Conservation (phyloP, 2,329 filamentous ascomycete species). For the Dactylonectria macrodidyma region DNA sequence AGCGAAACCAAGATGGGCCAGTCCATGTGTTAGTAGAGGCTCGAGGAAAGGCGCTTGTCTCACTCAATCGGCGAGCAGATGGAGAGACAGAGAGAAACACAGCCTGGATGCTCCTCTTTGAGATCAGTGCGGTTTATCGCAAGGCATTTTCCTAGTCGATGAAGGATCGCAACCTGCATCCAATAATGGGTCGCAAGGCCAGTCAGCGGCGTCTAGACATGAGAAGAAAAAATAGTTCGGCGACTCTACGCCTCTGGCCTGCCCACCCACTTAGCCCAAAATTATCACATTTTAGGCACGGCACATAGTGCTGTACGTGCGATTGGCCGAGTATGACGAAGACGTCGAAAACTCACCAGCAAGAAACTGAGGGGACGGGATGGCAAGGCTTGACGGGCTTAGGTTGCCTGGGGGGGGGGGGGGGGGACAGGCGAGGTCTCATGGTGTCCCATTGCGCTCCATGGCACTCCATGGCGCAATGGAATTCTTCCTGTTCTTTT, state of each 20-base stretch:
- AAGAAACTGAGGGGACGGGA: neutral
- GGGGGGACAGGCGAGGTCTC: neutral
- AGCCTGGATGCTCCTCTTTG: neutral
- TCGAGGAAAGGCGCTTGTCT: constrained; percentile 11
- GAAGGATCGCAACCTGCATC: constrained; percentile 4
- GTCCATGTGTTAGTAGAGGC: neutral
- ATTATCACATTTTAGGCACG: neutral
- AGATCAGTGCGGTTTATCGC: neutral
- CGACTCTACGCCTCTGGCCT: neutral
- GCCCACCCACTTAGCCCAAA: constrained; percentile 3
- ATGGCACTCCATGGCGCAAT: constrained; percentile 14
- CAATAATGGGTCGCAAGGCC: constrained; percentile 1
- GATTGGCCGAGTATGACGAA: constrained; percentile 22
- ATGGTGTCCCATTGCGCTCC: constrained; percentile 22
- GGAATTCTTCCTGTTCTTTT: no score
- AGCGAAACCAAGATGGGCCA: constrained; percentile 3
- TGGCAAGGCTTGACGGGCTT: constrained; percentile 1
- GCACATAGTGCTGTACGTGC: constrained; percentile 10
- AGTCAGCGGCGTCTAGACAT: neutral
- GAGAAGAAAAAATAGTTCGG: neutral
- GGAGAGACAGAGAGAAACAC: constrained; percentile 8
- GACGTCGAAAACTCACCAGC: neutral
- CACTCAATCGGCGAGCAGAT: constrained; percentile 29
- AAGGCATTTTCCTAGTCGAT: constrained; percentile 20
- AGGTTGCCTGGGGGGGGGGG: neutral